Percentiles rank a stretch among this genome's conserved stretches.
Conservation (phyloP, 345 rosid species). For the Turritis glabra region DNA sequence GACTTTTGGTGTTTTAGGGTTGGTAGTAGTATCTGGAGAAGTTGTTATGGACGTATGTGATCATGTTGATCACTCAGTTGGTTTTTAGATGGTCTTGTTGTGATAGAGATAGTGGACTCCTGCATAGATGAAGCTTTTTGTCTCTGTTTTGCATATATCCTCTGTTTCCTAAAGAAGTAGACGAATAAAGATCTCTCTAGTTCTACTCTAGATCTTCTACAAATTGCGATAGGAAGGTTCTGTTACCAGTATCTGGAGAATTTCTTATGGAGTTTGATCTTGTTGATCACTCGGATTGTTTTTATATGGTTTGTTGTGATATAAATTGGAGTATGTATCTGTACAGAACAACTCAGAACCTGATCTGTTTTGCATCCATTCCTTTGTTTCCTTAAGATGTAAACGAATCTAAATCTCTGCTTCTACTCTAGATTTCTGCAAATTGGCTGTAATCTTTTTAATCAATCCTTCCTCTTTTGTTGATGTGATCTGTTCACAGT, state of each 20-base stretch:
- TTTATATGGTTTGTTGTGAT: neutral
- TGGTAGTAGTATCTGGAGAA: neutral
- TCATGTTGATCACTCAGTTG: neutral
- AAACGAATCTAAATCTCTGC: neutral
- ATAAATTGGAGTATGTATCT: neutral
- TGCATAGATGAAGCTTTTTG: neutral
- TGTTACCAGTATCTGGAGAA: neutral
- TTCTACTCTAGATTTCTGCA: neutral
- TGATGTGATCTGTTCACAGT: constrained; percentile 45
- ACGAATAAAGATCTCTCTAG: neutral
- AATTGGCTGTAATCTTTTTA: neutral
- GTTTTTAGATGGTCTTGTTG: neutral
- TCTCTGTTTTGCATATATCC: neutral
- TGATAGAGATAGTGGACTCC: too few relatives aligned
- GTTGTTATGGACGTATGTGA: neutral
- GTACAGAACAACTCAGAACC: neutral
- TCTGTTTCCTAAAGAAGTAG: neutral
- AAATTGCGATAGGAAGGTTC: neutral
- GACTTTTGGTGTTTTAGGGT: constrained; percentile 12
- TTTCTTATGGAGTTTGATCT: neutral
- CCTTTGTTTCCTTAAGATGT: neutral
- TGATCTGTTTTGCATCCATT: neutral
- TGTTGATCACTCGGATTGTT: neutral
- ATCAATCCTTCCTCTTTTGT: neutral
- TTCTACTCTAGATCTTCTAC: neutral